These are phyloP conservation scores for Serendipita sp. DNA, from an alignment of 768 basidiomycete genomes.

Conservation along the genomic window DNA sequence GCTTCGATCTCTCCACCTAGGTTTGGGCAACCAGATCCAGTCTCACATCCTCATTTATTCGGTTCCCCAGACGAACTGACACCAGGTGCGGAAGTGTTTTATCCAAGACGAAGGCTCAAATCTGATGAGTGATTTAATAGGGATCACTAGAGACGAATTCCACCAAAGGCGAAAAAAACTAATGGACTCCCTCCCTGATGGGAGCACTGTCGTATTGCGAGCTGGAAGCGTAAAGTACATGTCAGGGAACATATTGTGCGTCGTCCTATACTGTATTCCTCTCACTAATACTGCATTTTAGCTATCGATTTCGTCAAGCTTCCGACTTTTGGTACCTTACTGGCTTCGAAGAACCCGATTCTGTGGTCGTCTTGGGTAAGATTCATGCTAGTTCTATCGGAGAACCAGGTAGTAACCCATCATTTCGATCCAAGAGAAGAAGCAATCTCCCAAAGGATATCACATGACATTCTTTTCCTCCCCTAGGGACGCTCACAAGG, in stretches of 20 bases:
- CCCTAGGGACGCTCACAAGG: constrained; percentile 49
- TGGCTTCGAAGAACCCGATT: constrained; percentile 85
- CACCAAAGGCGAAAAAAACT: constrained; percentile 48
- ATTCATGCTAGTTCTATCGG: neutral
- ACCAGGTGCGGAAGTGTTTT: neutral
- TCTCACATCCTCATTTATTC: neutral
- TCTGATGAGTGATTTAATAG: constrained; percentile 16
- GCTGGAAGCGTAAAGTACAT: constrained; percentile 76
- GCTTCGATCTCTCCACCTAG: neutral
- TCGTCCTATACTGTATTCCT: constrained; percentile 1
- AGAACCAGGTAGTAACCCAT: no score
- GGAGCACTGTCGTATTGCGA: constrained; percentile 56
- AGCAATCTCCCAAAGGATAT: constrained; percentile 56
- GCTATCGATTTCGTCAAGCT: constrained; percentile 88
- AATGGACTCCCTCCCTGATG: constrained; percentile 57
- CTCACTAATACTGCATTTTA: constrained; percentile 19
- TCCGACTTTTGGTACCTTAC: constrained; percentile 94
- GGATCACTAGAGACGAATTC: constrained; percentile 65
- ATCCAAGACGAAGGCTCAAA: neutral
- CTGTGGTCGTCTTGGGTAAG: constrained; percentile 70
- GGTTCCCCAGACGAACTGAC: neutral
- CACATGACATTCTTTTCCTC: constrained; percentile 70
- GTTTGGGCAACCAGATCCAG: neutral
- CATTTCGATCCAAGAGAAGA: constrained; percentile 36
- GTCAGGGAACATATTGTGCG: constrained; percentile 64